Conservation (phyloP, 192 early-diverging fungal genomes). For the Coemansia furcata region DNA sequence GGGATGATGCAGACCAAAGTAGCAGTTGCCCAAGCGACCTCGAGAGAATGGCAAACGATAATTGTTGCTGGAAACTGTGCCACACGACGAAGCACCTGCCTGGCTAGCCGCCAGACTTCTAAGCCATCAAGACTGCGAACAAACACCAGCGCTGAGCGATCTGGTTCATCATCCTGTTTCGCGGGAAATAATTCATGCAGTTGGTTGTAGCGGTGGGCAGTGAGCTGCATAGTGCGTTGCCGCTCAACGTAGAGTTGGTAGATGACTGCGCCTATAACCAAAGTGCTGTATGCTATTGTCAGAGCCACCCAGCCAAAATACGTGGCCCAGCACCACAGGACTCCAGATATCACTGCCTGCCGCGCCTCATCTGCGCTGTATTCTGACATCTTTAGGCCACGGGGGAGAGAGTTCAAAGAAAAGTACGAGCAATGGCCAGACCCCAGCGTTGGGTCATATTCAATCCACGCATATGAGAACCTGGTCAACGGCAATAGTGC, state of each 20-base stretch:
- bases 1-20: slow-evolving; percentile 20
- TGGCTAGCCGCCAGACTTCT: slow-evolving; percentile 22
- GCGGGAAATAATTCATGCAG: not conserved
- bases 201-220: slow-evolving; percentile 7
- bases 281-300: slow-evolving; percentile 15
- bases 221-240: slow-evolving; percentile 8
- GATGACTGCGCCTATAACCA: slow-evolving; percentile 21
- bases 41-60: slow-evolving; percentile 22
- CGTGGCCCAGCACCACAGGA: slow-evolving; percentile 34
- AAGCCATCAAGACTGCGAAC: slow-evolving; percentile 6
- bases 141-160: slow-evolving; percentile 12
- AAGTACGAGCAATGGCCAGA: slow-evolving; percentile 41
- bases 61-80: slow-evolving; percentile 35
- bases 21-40: slow-evolving; percentile 30
- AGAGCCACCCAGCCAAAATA: slow-evolving; percentile 40
- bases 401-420: slow-evolving; percentile 27
- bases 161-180: not conserved
- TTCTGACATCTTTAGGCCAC: not conserved
- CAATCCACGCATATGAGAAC: slow-evolving; percentile 29
- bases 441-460: slow-evolving; percentile 31
- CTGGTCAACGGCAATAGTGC: slow-evolving; percentile 24
- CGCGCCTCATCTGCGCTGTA: slow-evolving; percentile 7
- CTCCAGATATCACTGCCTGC: slow-evolving; percentile 15
- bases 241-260: slow-evolving; percentile 15
- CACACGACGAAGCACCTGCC: slow-evolving; percentile 32